These are phyloP conservation scores for Sugiyamaella pinicola DNA, from an alignment of 1,139 yeast genomes.

Conservation along the genomic window DNA sequence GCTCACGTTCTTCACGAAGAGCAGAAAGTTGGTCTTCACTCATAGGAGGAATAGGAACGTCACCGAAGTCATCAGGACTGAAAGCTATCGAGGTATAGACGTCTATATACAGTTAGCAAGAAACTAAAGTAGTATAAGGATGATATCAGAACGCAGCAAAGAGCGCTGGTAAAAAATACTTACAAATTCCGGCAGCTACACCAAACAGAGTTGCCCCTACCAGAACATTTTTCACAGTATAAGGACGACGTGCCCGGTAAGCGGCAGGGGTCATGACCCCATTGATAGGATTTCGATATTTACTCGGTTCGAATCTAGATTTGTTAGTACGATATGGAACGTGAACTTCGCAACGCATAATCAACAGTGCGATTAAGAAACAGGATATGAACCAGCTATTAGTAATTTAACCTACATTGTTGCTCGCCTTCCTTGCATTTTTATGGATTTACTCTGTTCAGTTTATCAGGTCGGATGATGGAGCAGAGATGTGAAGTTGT, in stretches of 20 bases:
- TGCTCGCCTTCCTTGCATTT: conserved; percentile 11
- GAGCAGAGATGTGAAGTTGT: no score
- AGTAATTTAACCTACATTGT: conserved; percentile 11
- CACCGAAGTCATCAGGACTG: conserved; percentile 80
- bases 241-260: conserved; percentile 85
- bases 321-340: conserved; percentile 4
- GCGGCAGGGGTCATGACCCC: conserved; percentile 94
- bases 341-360: no score
- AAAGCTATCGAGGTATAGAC: conserved; percentile 45
- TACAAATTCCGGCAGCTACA: conserved; percentile 68
- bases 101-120: conserved; percentile 1
- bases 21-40: conserved; percentile 73
- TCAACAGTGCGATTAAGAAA: neutral
- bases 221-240: conserved; percentile 71
- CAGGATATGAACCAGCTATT: neutral
- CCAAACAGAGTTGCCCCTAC: conserved; percentile 61
- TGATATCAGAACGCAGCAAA: no score
- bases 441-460: neutral
- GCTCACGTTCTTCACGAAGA: conserved; percentile 45
- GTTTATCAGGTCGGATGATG: conserved; percentile 5
- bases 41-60: conserved; percentile 92
- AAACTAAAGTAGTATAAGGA: no score
- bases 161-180: conserved; percentile 25
- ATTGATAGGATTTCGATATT: conserved; percentile 73
- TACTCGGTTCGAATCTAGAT: conserved; percentile 41